Conservation (phyloP, 2,329 filamentous ascomycete species). For the Paecilomyces niveus region DNA sequence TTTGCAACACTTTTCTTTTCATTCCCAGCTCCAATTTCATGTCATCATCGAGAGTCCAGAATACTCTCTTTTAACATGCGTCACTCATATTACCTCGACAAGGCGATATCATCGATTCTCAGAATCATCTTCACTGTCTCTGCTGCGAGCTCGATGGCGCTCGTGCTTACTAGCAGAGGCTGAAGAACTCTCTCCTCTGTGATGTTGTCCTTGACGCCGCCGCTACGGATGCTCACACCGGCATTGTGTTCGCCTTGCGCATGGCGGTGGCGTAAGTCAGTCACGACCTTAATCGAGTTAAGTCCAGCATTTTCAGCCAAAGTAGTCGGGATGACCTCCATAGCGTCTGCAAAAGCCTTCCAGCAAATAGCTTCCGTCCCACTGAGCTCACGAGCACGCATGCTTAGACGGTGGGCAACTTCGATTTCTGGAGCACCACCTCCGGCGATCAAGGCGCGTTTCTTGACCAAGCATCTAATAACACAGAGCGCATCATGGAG, state of each 20-base stretch:
- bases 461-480: conserved; percentile 95
- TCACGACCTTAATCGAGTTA: conserved; percentile 98
- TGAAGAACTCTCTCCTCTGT: conserved; percentile 95
- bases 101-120: conserved; percentile 60
- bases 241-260: conserved; percentile 93
- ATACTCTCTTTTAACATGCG: conserved; percentile 4
- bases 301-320: conserved; percentile 94
- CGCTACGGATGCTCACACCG: conserved; percentile 95
- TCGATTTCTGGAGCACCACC: conserved; percentile 96
- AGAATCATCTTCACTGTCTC: conserved; percentile 97
- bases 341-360: conserved; percentile 96
- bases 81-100: conserved; percentile 37
- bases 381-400: conserved; percentile 71
- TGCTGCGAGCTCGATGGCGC: conserved; percentile 90
- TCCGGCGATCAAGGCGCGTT: conserved; percentile 97
- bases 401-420: conserved; percentile 78
- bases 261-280: conserved; percentile 87
- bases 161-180: conserved; percentile 92
- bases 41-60: conserved; percentile 11
- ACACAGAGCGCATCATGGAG: conserved; percentile 97
- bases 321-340: conserved; percentile 95
- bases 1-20: not conserved
- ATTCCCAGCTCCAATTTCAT: conserved; percentile 11
- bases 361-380: conserved; percentile 97
- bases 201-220: conserved; percentile 94